Evolutionary conservation across 768 basidiomycete genomes (phyloP).

Genomic region (Suillus clintonianus): DNA sequence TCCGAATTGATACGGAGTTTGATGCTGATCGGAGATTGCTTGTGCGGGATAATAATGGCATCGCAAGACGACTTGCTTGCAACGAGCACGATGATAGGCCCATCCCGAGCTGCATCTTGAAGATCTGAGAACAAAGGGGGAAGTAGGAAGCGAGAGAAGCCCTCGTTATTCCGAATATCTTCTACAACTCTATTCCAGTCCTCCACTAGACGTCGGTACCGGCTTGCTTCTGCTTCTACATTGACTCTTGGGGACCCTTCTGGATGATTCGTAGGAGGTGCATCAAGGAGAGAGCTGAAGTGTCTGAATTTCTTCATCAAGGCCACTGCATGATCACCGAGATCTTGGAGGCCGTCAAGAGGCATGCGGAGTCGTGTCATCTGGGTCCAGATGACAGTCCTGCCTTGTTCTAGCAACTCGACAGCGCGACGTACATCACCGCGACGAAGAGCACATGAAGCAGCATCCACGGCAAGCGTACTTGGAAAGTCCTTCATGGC

Average conservation of each 20-base stretch:
- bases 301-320: not conserved
- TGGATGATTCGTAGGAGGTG: not conserved
- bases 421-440: not conserved
- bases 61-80: constrained; percentile 11
- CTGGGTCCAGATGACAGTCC: too few relatives aligned
- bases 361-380: too few relatives aligned
- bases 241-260: too few relatives aligned
- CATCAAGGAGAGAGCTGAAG: not conserved
- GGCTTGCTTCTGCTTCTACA: too few relatives aligned
- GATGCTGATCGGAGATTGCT: not conserved
- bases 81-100: constrained; percentile 5
- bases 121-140: constrained; percentile 10
- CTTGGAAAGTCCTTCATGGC: too few relatives aligned
- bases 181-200: too few relatives aligned
- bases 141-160: constrained; percentile 14
- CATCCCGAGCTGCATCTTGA: constrained; percentile 4
- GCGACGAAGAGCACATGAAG: not conserved
- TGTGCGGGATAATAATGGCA: constrained; percentile 11
- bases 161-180: too few relatives aligned
- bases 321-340: not conserved
- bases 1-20: not conserved
- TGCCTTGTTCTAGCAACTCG: not conserved
- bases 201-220: too few relatives aligned
- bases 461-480: not conserved
- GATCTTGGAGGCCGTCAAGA: too few relatives aligned